Conservation (phyloP, 371 early-diverging fungal genomes). For the Vairimorpha ceranae region DNA sequence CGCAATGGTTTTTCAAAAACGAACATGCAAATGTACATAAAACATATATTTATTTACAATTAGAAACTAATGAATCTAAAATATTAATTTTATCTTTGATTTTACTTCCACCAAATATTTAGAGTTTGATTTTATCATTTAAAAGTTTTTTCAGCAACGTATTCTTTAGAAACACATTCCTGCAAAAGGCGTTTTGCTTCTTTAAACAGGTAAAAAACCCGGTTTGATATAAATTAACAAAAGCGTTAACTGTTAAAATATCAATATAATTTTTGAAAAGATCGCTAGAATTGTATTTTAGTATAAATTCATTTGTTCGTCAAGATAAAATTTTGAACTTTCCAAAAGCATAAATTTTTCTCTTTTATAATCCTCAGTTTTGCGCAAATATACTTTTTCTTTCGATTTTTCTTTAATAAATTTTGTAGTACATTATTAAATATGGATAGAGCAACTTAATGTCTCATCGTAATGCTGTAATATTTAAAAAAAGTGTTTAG, state of each 20-base stretch:
- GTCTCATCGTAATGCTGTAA: too few species aligned
- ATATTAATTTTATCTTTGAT: constrained; percentile 93
- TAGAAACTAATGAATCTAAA: constrained; percentile 71
- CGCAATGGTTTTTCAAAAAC: constrained; percentile 77
- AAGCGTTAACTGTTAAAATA: constrained; percentile 92
- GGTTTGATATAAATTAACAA: constrained; percentile 93
- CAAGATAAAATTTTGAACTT: constrained; percentile 91
- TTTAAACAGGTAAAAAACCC: constrained; percentile 84
- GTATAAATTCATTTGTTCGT: constrained; percentile 76
- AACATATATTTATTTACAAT: constrained; percentile 71
- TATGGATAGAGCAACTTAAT: too few species aligned
- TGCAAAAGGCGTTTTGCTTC: constrained; percentile 69
- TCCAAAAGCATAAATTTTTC: constrained; percentile 71
- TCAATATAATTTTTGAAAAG: constrained; percentile 88
- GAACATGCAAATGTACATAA: constrained; percentile 95
- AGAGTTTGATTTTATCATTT: constrained; percentile 69
- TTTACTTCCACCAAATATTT: constrained; percentile 95
- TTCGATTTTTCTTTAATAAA: not conserved
- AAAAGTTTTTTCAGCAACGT: constrained; percentile 66
- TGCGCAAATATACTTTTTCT: constrained; percentile 8
- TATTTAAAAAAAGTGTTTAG: too few species aligned
- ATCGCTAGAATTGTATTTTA: constrained; percentile 52
- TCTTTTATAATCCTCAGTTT: constrained; percentile 2
- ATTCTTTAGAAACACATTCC: constrained; percentile 96
- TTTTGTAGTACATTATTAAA: too few species aligned